Evolutionary conservation across 1,139 yeast species (phyloP), one percentile per base, ranked within the genome.

Genomic region (Geotrichum australiense): DNA sequence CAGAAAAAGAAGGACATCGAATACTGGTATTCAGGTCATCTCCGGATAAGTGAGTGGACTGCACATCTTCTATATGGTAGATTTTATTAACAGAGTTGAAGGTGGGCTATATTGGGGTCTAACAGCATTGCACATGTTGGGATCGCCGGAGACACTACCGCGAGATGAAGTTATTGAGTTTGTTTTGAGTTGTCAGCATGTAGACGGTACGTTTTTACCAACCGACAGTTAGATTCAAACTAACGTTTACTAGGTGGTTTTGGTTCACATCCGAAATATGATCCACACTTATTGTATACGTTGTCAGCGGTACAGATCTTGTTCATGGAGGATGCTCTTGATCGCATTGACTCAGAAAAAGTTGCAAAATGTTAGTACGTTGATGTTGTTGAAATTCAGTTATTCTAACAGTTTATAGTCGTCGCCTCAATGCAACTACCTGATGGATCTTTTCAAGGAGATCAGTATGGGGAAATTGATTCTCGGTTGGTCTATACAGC

Each of bases 21-120:
- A 53, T 89, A 86, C 62, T 87, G 95, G 93, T 64, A 89, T 43
- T 76, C 87, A 20, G 97, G 93, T 56, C 97, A 91, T 60, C 69
- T 91, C 41, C 71, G 96, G 32, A 65, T 91, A 70, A 86, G 66
- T 54, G 48, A 16, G 12, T 6, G 25, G 16, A 19, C 12, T 28
- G 18, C 14, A 5, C 18, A 14, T 11, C 12, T 35, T 24, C 22
- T 14, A 19, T 29, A 5, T 12, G 16, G 15, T 14, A 12, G 19
- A 26, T 4, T 7, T 27, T n/a, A 47, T 47, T 29, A 42, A 39
- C 23, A 11, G 12, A 12, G 21, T 18, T 15, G 14, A 20, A 56
- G 59, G 84, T 55, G 98, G 98, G 4, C 69, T 93, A 1, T 91
- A 93, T 59, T 91, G 99, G 99, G 98, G 96, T 0, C 67, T 86